Percentiles rank a stretch among this genome's conserved stretches.
phyloP scores from a whole-genome alignment of 257 asterid genomes.

The Rhazya stricta region DNA sequence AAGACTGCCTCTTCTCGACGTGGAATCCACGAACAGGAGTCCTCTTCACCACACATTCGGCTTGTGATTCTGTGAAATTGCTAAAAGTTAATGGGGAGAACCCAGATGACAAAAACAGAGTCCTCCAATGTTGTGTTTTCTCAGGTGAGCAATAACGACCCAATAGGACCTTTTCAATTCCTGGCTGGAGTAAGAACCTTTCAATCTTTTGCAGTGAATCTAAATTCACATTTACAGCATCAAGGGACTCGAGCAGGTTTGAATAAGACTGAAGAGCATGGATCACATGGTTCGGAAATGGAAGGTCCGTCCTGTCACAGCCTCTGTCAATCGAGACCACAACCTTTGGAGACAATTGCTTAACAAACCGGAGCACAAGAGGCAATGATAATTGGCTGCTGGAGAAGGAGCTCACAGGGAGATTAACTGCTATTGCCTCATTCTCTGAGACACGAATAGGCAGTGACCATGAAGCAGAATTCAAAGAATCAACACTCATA shows the following conservation, averaged over 20 bases:
- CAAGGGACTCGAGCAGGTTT: constrained; percentile 77
- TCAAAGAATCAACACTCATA: constrained; percentile 51
- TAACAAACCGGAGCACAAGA: constrained; percentile 66
- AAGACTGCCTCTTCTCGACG: constrained; percentile 86
- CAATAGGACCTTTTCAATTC: constrained; percentile 52
- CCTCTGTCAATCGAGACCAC: constrained; percentile 88
- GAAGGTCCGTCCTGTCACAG: constrained; percentile 85
- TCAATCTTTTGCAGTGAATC: constrained; percentile 86
- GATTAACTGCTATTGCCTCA: constrained; percentile 74
- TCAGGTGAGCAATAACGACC: constrained; percentile 60
- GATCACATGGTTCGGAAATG: constrained; percentile 71
- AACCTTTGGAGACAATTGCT: constrained; percentile 69
- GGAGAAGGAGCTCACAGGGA: constrained; percentile 60
- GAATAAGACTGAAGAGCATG: constrained; percentile 77
- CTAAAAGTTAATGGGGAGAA: constrained; percentile 68
- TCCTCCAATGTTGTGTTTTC: constrained; percentile 88
- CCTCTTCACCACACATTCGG: constrained; percentile 83
- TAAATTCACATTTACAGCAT: constrained; percentile 64
- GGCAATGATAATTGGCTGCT: constrained; percentile 48
- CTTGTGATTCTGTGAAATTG: constrained; percentile 85
- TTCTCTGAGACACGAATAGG: constrained; percentile 40
- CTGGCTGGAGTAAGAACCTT: constrained; percentile 76
- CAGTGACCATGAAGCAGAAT: constrained; percentile 60
- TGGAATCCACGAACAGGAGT: constrained; percentile 83
- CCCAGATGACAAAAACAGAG: constrained; percentile 68